Evolutionary conservation across 257 asterid genomes (phyloP).

Genomic region (Nicotiana undulata): DNA sequence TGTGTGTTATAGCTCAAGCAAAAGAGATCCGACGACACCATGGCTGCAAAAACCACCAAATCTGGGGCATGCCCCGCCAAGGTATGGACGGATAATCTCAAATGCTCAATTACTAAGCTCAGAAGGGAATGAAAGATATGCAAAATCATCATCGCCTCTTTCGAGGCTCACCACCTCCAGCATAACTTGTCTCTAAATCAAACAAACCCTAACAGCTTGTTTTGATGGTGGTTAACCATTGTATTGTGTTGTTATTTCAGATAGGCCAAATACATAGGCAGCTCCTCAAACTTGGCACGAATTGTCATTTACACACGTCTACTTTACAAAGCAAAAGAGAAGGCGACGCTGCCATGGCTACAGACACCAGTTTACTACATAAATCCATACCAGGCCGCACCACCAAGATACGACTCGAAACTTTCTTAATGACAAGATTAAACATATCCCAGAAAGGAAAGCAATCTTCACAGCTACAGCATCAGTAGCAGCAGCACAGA

Average conservation of each 20-base stretch:
- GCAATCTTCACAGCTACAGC: background rate
- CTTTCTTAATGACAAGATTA: background rate
- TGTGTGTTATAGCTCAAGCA: background rate
- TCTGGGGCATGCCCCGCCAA: background rate
- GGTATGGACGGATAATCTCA: background rate
- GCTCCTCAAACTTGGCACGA: background rate
- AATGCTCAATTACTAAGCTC: background rate
- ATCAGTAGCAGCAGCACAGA: background rate
- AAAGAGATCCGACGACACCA: conserved; percentile 2
- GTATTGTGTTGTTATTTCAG: background rate
- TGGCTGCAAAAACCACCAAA: conserved; percentile 21
- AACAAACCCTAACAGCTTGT: background rate
- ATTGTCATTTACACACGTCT: background rate
- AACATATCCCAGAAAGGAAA: background rate
- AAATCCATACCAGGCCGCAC: background rate
- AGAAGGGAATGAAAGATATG: background rate
- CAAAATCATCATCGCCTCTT: conserved; percentile 5
- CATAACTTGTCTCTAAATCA: background rate
- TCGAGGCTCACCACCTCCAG: background rate
- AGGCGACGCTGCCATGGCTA: conserved; percentile 23
- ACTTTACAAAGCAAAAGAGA: background rate
- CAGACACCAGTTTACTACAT: conserved; percentile 13
- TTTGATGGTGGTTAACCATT: background rate
- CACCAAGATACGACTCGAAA: background rate
- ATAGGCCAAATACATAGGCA: background rate